A percentile compares a stretch with the other conserved stretches of the same genome.
Conservation (phyloP, 176 grass and related monocot species). For the Triticum dicoccoides region DNA sequence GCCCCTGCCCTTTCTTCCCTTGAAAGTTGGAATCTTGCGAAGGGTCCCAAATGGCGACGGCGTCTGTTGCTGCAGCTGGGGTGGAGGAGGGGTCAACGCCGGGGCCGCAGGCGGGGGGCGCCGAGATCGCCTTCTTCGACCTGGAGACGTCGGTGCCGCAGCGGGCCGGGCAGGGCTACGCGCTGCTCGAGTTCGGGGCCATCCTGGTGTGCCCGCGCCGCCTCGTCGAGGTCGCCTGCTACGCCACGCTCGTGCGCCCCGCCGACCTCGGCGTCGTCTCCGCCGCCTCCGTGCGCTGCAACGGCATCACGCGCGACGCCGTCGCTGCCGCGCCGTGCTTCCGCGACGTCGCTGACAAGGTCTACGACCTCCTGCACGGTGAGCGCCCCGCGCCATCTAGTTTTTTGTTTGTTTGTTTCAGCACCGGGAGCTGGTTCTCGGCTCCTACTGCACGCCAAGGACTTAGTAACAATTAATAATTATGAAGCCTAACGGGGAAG, state of each 20-base stretch:
- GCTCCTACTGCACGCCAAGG: background rate
- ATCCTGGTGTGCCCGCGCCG: constrained; percentile 76
- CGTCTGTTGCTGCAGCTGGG: background rate
- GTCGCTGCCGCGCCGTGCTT: constrained; percentile 62
- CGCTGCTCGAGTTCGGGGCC: constrained; percentile 93
- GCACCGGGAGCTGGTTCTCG: background rate
- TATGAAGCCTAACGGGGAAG: too few relatives aligned
- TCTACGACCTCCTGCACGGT: constrained; percentile 88
- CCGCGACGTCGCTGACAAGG: constrained; percentile 58
- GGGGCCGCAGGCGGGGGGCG: constrained; percentile 3
- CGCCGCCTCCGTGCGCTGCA: constrained; percentile 65
- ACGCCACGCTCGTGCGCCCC: constrained; percentile 90
- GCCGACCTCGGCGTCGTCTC: constrained; percentile 60
- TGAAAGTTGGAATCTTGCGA: background rate
- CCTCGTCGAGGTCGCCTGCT: constrained; percentile 72
- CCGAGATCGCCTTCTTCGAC: constrained; percentile 98
- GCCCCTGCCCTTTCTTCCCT: background rate
- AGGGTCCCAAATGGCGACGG: constrained; percentile 14
- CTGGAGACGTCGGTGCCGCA: constrained; percentile 83
- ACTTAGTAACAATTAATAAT: background rate
- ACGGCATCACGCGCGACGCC: constrained; percentile 78
- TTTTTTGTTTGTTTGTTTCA: background rate
- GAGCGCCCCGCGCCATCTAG: background rate
- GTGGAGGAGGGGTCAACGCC: background rate
- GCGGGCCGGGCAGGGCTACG: constrained; percentile 44